Evolutionary conservation across 1,284 basidiomycete species (phyloP).

Genomic region (Pascua sp.): DNA sequence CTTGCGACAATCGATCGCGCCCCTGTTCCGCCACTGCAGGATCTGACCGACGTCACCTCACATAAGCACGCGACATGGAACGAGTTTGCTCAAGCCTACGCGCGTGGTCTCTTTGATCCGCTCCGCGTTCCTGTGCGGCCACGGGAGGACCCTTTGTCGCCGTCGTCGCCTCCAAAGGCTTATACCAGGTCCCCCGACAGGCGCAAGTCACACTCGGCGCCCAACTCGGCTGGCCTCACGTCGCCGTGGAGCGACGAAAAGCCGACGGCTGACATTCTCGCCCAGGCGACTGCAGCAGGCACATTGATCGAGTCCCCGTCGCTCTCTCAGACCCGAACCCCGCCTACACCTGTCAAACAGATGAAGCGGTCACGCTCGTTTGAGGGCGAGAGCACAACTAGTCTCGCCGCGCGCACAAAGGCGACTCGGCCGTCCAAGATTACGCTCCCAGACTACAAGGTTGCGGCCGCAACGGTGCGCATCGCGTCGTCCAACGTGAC

Average conservation of each 20-base stretch:
- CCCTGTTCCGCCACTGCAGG: neutral
- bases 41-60: neutral
- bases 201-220: conserved; percentile 1
- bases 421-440: conserved; percentile 25
- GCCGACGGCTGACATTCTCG: neutral
- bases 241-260: neutral
- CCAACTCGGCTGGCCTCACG: conserved; percentile 5
- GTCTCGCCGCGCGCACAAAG: conserved; percentile 49
- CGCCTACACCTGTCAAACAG: no score
- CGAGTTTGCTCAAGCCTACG: conserved; percentile 70
- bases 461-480: conserved; percentile 76
- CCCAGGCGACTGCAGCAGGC: no score
- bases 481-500: conserved; percentile 57
- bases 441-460: conserved; percentile 31
- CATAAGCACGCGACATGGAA: conserved; percentile 55
- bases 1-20: no score
- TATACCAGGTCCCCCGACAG: neutral
- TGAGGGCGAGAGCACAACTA: no score
- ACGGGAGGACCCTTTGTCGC: no score
- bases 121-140: conserved; percentile 63
- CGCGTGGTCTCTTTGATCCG: conserved; percentile 74
- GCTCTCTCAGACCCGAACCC: no score
- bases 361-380: no score
- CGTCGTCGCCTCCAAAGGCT: no score
- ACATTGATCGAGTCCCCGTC: no score